phyloP scores from a whole-genome alignment of 768 basidiomycete species.

The Boletus rubropictus region DNA sequence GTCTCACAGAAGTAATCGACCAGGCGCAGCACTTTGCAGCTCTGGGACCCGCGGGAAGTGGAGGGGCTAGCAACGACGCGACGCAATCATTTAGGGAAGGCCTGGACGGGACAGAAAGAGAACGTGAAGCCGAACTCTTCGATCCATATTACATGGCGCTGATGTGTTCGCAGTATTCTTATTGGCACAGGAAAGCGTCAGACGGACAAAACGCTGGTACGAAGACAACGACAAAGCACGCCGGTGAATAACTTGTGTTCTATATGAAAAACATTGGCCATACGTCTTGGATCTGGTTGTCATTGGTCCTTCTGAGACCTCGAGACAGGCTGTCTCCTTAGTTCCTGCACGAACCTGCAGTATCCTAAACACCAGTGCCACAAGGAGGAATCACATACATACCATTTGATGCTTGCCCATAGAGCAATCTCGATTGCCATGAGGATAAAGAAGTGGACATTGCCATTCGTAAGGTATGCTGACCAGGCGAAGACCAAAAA shows the following conservation, averaged over 20 bases:
- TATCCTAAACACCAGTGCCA: constrained; percentile 7
- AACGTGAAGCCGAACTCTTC: constrained; percentile 51
- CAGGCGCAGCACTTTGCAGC: constrained; percentile 87
- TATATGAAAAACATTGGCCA: not conserved
- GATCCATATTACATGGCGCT: not conserved
- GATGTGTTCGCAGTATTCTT: constrained; percentile 59
- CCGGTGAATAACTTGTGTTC: constrained; percentile 31
- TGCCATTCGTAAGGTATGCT: constrained; percentile 58
- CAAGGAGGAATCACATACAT: constrained; percentile 18
- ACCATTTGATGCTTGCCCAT: constrained; percentile 84
- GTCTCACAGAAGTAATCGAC: constrained; percentile 74
- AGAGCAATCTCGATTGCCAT: constrained; percentile 60
- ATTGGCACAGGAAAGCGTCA: constrained; percentile 77
- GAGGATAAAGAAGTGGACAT: constrained; percentile 60
- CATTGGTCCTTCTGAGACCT: constrained; percentile 22
- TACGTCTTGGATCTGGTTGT: not conserved
- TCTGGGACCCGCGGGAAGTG: constrained; percentile 52
- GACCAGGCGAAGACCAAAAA: constrained; percentile 54
- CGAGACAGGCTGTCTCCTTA: constrained; percentile 36
- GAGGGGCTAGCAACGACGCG: constrained; percentile 48
- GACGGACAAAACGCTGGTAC: constrained; percentile 77
- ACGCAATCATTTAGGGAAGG: constrained; percentile 84
- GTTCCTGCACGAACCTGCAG: constrained; percentile 62
- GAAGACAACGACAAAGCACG: constrained; percentile 59
- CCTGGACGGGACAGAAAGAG: constrained; percentile 87